Conservation (phyloP, 805 yeast species). For the Yarrowia sp. region DNA sequence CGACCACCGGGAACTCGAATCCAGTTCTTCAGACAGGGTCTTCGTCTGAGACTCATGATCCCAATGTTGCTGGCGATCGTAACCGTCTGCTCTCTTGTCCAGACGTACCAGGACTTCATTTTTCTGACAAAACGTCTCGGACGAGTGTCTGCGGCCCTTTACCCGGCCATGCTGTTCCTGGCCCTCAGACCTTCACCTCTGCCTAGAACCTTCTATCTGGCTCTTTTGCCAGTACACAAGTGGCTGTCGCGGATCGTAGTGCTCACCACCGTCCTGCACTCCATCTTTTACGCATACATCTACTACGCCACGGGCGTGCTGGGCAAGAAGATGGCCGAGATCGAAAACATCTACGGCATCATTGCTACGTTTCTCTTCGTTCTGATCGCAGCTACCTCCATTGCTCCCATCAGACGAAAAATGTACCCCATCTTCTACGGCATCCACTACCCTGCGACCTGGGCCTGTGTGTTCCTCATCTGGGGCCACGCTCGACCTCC, state of each 20-base stretch:
- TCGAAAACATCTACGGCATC: slow-evolving; percentile 74
- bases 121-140: slow-evolving; percentile 67
- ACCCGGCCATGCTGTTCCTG: slow-evolving; percentile 78
- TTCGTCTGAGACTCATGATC: slow-evolving; percentile 5
- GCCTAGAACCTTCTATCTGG: slow-evolving; percentile 75
- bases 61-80: slow-evolving; percentile 13
- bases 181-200: slow-evolving; percentile 85
- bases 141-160: slow-evolving; percentile 71
- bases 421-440: slow-evolving; percentile 70
- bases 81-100: slow-evolving; percentile 23
- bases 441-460: slow-evolving; percentile 76
- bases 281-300: slow-evolving; percentile 61
- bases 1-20: slow-evolving; percentile 28
- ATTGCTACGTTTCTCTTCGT: slow-evolving; percentile 69
- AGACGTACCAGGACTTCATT: slow-evolving; percentile 38
- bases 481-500: slow-evolving; percentile 85
- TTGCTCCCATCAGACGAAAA: slow-evolving; percentile 65
- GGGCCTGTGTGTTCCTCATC: slow-evolving; percentile 72
- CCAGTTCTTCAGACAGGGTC: slow-evolving; percentile 34
- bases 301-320: slow-evolving; percentile 52
- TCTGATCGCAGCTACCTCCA: slow-evolving; percentile 69
- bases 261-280: slow-evolving; percentile 69
- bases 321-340: slow-evolving; percentile 57
- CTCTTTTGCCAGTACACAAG: slow-evolving; percentile 81
- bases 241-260: slow-evolving; percentile 86